Evolutionary conservation across 2,329 filamentous ascomycete species (phyloP).

Genomic region (Drechslerella stenobrocha): DNA sequence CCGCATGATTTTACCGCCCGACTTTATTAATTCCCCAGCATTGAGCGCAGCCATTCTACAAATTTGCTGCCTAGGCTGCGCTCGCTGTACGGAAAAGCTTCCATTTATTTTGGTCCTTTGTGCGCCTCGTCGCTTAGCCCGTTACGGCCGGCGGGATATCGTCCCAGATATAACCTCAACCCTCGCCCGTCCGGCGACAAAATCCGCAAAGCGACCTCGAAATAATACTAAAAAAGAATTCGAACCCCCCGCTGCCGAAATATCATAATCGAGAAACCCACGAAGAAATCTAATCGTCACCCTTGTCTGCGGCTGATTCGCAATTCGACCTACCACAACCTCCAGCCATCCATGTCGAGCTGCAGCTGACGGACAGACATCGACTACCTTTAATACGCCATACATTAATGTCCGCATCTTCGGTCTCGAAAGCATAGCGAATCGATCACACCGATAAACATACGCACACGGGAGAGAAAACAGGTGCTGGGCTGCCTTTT

Average conservation of each 20-base stretch:
- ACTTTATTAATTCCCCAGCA: constrained; percentile 44
- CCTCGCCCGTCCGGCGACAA: constrained; percentile 34
- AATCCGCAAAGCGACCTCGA: constrained; percentile 10
- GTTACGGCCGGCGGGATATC: constrained; percentile 24
- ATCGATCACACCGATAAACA: no score
- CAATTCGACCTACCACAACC: no score
- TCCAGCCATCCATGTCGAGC: no score
- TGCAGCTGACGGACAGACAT: no score
- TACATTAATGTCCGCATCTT: no score
- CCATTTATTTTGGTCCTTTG: background rate
- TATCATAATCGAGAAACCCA: background rate
- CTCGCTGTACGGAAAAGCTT: background rate
- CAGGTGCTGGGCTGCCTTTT: constrained; percentile 34
- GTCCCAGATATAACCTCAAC: constrained; percentile 41
- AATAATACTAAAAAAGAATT: constrained; percentile 10
- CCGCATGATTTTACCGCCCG: constrained; percentile 44
- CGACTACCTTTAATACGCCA: no score
- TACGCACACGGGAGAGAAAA: no score
- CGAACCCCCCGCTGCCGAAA: background rate
- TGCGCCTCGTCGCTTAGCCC: constrained; percentile 48
- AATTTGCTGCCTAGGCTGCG: constrained; percentile 14
- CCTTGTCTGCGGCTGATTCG: no score
- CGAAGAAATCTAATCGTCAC: no score
- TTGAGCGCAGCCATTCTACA: constrained; percentile 15
- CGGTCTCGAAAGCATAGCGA: no score